phyloP scores from a whole-genome alignment of 495 filamentous ascomycete genomes.

The Podospora didyma region DNA sequence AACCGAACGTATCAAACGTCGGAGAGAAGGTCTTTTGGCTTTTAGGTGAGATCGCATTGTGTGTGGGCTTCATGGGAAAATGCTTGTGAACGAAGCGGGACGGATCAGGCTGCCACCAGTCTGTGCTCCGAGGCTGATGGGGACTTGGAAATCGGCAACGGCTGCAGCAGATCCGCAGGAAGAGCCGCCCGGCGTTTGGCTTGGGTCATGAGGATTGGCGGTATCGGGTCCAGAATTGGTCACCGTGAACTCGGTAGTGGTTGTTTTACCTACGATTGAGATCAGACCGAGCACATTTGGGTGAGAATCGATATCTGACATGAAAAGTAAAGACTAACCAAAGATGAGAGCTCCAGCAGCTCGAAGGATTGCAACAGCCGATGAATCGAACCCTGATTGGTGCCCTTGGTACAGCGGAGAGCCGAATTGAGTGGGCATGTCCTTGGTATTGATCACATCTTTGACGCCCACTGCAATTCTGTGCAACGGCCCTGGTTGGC shows the following conservation, averaged over 20 bases:
- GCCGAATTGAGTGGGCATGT: slow-evolving; percentile 51
- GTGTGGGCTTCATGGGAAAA: slow-evolving; percentile 57
- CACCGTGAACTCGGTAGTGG: slow-evolving; percentile 50
- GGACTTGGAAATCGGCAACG: slow-evolving; percentile 48
- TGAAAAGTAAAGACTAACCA: slow-evolving; percentile 8
- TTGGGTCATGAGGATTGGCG: slow-evolving; percentile 43
- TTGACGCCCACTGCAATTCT: slow-evolving; percentile 54
- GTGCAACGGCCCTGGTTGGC: slow-evolving; percentile 49
- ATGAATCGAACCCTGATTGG: slow-evolving; percentile 38
- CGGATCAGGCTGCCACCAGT: slow-evolving; percentile 49
- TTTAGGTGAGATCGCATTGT: slow-evolving; percentile 51
- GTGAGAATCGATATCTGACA: neutral
- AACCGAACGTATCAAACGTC: slow-evolving; percentile 50
- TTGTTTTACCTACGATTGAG: slow-evolving; percentile 33
- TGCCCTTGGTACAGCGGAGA: slow-evolving; percentile 43
- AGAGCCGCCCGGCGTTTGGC: slow-evolving; percentile 50
- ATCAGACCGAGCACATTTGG: neutral
- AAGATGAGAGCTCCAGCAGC: slow-evolving; percentile 47
- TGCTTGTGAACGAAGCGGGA: slow-evolving; percentile 52
- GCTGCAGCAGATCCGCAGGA: slow-evolving; percentile 51
- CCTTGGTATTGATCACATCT: slow-evolving; percentile 57
- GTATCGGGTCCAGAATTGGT: slow-evolving; percentile 32
- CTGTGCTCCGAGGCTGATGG: slow-evolving; percentile 47
- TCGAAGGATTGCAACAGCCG: slow-evolving; percentile 38
- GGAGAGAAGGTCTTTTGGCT: slow-evolving; percentile 45